Percentiles rank a stretch among this genome's conserved stretches.
These are phyloP conservation scores for Delphinella strobiligena DNA, from an alignment of 2,329 filamentous ascomycete genomes.

Conservation along the genomic window DNA sequence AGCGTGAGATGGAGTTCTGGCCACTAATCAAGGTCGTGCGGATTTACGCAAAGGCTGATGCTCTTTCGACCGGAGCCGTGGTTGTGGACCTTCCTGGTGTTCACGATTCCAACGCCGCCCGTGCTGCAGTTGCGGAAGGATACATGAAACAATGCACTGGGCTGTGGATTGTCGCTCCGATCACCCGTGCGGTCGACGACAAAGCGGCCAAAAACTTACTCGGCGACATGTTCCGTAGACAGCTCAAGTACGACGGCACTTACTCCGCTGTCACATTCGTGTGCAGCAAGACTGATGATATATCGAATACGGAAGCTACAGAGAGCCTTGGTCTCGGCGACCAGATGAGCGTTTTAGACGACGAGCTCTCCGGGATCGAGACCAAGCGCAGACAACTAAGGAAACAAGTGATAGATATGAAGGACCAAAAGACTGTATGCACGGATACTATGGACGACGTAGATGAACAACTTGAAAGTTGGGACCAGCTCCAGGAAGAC, in stretches of 20 bases:
- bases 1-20: slow-evolving; percentile 30
- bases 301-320: slow-evolving; percentile 35
- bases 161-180: slow-evolving; percentile 52
- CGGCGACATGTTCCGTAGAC: slow-evolving; percentile 44
- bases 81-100: slow-evolving; percentile 49
- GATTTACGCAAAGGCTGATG: slow-evolving; percentile 38
- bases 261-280: slow-evolving; percentile 47
- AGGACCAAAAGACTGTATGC: slow-evolving; percentile 19
- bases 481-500: slow-evolving; percentile 29
- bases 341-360: slow-evolving; percentile 16
- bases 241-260: slow-evolving; percentile 47
- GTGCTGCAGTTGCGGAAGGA: slow-evolving; percentile 43
- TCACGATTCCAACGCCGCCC: slow-evolving; percentile 48
- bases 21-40: slow-evolving; percentile 43
- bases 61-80: slow-evolving; percentile 41
- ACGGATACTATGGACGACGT: slow-evolving; percentile 19
- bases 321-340: slow-evolving; percentile 26
- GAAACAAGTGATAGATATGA: slow-evolving; percentile 16
- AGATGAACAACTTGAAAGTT: slow-evolving; percentile 33
- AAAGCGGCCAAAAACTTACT: slow-evolving; percentile 46
- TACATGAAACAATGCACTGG: slow-evolving; percentile 51
- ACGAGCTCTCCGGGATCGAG: slow-evolving; percentile 16
- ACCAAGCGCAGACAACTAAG: slow-evolving; percentile 12
- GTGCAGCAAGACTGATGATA: slow-evolving; percentile 52
- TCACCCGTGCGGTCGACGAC: slow-evolving; percentile 48